Conservation (phyloP, 2,329 filamentous ascomycete genomes). For the Diaporthe helianthi region DNA sequence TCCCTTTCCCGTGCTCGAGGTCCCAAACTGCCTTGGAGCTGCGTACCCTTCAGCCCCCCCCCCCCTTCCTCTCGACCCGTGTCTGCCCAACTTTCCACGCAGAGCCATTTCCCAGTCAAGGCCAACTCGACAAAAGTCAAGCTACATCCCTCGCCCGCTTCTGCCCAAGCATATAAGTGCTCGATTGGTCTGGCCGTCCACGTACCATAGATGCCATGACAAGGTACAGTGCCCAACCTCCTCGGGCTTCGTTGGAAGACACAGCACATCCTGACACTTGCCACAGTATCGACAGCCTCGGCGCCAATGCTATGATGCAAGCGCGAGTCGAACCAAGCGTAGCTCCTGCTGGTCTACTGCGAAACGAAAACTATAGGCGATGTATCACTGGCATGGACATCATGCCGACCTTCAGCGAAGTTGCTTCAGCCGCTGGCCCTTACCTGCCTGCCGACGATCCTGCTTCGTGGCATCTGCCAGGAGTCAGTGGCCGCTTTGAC, state of each 20-base stretch:
- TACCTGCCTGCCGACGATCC: constrained; percentile 51
- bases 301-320: not conserved
- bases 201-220: not conserved
- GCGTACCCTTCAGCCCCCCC: not conserved
- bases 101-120: no score
- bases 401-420: constrained; percentile 52
- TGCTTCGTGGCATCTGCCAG: constrained; percentile 47
- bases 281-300: not conserved
- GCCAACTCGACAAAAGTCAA: fast-evolving
- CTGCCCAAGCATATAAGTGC: no score
- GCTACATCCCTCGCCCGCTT: not conserved
- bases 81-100: not conserved
- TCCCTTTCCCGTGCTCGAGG: no score
- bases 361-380: constrained; percentile 54
- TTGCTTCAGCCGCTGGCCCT: constrained; percentile 44
- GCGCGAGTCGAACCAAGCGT: constrained; percentile 28
- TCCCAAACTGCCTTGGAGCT: no score
- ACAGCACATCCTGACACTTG: not conserved
- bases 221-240: not conserved
- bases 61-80: not conserved
- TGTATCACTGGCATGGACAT: constrained; percentile 53
- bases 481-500: constrained; percentile 57
- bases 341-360: constrained; percentile 34
- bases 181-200: not conserved
- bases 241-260: not conserved